Base-by-base conservation (phyloP, 495 filamentous ascomycete species). In the Echria macrotheca region DNA sequence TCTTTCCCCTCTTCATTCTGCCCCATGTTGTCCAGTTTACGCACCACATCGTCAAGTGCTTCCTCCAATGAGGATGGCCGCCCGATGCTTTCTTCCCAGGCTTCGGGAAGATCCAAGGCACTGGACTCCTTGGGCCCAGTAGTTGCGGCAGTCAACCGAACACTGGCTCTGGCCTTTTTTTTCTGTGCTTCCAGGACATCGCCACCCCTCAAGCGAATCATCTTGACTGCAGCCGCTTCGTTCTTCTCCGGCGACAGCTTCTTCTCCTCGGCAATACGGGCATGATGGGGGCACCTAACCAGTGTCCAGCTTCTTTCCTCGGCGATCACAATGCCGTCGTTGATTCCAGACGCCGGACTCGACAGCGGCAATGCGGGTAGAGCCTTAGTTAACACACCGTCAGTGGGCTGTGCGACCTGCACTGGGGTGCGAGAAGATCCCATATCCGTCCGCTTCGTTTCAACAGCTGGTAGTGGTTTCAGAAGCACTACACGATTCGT, bases 21-120 rank as follows among this genome's bases (percentile, higher is more conserved):
- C 14, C 60, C 63, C 58, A 67, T 63, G 6, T 52, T 55, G 0
- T 68, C 61, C 10, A 71, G 36, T 25, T 67, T 61, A 7, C 58
- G 50, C 15, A 60, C 63, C 10, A 66, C 64, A 24, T 66, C 63
- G 18, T 69, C 60, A 2, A 72, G 53, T 12, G 69, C 68, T 38
- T 59, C 54, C 18, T 71, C 61, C 17, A 68, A 55, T 2, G 63
- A 69, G 3, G 64, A 69, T 19, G 55, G 52, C 8, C 65, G 64
- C 17, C 58, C 48, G 14, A 56, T 37, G 17, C 62, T 59, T 47
- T 63, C 53, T 31, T 55, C 60, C 38, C 66, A 65, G 17, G 62
- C 58, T 40, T 61, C 60, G 19, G 68, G 65, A 11, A 69, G 44
- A 11, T 59, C 58, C 8, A 43, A 48, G 14, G 47, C 57, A 29